phyloP scores from a whole-genome alignment of 2,329 filamentous ascomycete genomes.

The Sclerotinia nivalis region DNA sequence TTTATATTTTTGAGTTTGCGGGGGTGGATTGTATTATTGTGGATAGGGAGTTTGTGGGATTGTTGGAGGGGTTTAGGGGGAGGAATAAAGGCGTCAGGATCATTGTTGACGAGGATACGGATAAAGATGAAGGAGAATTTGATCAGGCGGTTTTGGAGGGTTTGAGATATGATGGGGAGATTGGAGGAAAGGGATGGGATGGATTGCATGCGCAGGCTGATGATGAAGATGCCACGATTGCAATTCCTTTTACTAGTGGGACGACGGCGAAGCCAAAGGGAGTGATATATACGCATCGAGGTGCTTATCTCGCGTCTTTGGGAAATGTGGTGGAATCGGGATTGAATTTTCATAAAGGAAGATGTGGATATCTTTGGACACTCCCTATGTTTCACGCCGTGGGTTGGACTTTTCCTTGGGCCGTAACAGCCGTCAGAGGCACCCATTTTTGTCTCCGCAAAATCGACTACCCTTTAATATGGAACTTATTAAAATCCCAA shows the following conservation, averaged over 20 bases:
- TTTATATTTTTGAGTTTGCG: conserved; percentile 85
- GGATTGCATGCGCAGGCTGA: conserved; percentile 68
- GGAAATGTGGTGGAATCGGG: conserved; percentile 88
- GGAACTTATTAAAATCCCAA: conserved; percentile 83
- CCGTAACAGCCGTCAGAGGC: conserved; percentile 88
- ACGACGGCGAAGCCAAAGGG: conserved; percentile 92
- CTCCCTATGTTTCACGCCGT: conserved; percentile 80
- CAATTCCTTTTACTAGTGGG: conserved; percentile 90
- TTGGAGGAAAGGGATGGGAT: conserved; percentile 71
- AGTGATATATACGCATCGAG: conserved; percentile 86
- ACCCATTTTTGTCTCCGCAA: conserved; percentile 93
- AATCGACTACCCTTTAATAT: conserved; percentile 92
- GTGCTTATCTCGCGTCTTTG: conserved; percentile 80
- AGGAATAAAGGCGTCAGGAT: conserved; percentile 65
- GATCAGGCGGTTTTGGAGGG: conserved; percentile 83
- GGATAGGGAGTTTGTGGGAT: conserved; percentile 73
- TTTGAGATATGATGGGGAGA: conserved; percentile 66
- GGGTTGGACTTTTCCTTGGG: conserved; percentile 77
- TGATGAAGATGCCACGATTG: conserved; percentile 79
- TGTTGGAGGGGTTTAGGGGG: conserved; percentile 67
- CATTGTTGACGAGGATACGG: conserved; percentile 80
- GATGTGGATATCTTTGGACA: conserved; percentile 87
- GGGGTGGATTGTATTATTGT: conserved; percentile 87
- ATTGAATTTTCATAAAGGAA: conserved; percentile 67
- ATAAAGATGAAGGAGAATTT: conserved; percentile 75